Percentiles rank a stretch among this genome's conserved stretches.
Evolutionary conservation across 306 rosid genomes (phyloP).

Genomic region (Mimosa pudica): DNA sequence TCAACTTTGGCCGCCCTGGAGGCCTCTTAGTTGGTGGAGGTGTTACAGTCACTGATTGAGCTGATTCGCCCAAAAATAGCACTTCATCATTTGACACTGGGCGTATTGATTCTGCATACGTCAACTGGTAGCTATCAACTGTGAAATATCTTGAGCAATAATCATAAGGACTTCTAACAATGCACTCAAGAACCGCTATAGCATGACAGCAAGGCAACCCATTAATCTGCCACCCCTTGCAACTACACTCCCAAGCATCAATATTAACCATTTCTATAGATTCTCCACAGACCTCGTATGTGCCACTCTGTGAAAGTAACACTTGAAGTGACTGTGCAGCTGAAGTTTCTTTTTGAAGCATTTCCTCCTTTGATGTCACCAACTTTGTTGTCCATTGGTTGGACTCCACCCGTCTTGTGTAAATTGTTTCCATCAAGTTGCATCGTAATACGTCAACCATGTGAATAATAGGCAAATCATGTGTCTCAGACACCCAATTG

Average conservation of each 20-base stretch:
- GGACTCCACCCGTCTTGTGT: constrained; percentile 64
- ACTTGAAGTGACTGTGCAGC: constrained; percentile 67
- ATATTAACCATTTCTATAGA: constrained; percentile 69
- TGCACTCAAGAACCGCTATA: constrained; percentile 68
- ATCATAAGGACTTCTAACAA: constrained; percentile 72
- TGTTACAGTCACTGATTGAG: constrained; percentile 52
- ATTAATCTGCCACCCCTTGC: constrained; percentile 83
- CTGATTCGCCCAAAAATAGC: constrained; percentile 49
- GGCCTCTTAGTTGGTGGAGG: constrained; percentile 95
- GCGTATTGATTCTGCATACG: constrained; percentile 76
- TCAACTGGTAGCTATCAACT: constrained; percentile 58
- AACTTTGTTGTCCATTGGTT: constrained; percentile 75
- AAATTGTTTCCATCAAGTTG: constrained; percentile 81
- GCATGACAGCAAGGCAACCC: constrained; percentile 97
- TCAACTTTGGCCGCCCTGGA: constrained; percentile 89
- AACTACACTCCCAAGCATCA: constrained; percentile 86
- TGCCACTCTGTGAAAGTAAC: constrained; percentile 53
- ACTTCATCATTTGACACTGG: constrained; percentile 76
- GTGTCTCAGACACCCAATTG: constrained; percentile 86
- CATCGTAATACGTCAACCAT: constrained; percentile 82
- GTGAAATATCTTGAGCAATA: constrained; percentile 83
- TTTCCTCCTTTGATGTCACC: constrained; percentile 81
- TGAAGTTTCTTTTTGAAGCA: constrained; percentile 62
- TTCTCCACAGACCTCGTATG: constrained; percentile 86
- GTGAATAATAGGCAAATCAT: constrained; percentile 90